Conservation (phyloP, 345 rosid genomes). For the Syzygium oleosum region DNA sequence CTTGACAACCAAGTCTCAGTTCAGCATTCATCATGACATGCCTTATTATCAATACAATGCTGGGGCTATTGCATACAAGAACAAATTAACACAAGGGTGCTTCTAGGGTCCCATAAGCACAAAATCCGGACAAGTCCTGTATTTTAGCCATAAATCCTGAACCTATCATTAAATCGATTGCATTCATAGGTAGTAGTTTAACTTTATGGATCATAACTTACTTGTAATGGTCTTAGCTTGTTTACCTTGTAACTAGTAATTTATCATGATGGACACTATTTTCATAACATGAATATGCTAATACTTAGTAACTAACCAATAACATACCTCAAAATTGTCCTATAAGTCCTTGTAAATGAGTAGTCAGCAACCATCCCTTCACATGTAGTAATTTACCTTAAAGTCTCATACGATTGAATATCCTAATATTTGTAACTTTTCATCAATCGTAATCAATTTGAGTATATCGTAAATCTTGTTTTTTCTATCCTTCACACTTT, state of each 20-base stretch:
- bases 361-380: background rate
- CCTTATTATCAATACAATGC: background rate
- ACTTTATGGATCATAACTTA: background rate
- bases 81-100: background rate
- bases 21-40: background rate
- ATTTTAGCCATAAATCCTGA: background rate
- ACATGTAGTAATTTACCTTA: background rate
- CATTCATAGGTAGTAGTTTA: background rate
- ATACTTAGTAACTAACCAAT: background rate
- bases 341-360: background rate
- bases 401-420: background rate
- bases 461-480: background rate
- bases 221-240: background rate
- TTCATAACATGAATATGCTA: background rate
- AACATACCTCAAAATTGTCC: background rate
- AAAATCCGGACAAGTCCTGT: background rate
- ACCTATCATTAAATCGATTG: background rate
- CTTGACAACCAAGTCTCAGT: background rate
- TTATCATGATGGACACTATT: background rate
- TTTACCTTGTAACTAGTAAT: background rate
- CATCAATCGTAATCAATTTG: background rate
- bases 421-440: background rate
- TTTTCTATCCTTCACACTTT: background rate
- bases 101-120: background rate
- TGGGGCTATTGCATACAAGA: background rate